A percentile compares a stretch with the other conserved stretches of the same genome.
Conservation (phyloP, 1,284 basidiomycete genomes). For the Ustilago curta region DNA sequence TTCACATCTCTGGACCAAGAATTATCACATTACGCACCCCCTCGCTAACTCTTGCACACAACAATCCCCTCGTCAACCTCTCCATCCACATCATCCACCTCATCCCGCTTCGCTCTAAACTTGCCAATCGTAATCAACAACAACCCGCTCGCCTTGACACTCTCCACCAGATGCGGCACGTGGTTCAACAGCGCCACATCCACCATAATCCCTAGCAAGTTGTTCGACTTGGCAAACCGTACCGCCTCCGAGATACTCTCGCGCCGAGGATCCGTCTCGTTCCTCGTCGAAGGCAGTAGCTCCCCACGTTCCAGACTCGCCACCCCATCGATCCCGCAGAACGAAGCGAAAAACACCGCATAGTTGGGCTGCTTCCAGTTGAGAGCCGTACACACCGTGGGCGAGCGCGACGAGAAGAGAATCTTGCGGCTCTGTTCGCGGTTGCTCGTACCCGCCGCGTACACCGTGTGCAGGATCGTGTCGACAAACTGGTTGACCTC, state of each 20-base stretch:
- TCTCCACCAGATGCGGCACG: conserved; percentile 62
- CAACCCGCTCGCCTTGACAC: conserved; percentile 64
- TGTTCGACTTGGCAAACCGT: conserved; percentile 92
- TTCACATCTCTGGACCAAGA: background rate
- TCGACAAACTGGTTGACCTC: conserved; percentile 67
- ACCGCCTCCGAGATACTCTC: conserved; percentile 88
- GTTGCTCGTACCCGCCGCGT: conserved; percentile 61
- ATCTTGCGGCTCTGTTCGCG: conserved; percentile 62
- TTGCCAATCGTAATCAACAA: conserved; percentile 65
- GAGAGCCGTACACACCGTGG: conserved; percentile 75
- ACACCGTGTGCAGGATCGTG: conserved; percentile 66
- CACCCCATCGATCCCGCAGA: conserved; percentile 78
- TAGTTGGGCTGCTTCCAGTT: conserved; percentile 99
- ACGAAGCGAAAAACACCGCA: conserved; percentile 92
- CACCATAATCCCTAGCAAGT: conserved; percentile 90
- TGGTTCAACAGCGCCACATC: conserved; percentile 76
- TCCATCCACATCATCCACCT: conserved; percentile 49
- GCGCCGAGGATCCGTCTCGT: conserved; percentile 73
- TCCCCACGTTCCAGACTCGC: conserved; percentile 28
- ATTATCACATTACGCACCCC: no score
- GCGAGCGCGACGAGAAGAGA: conserved; percentile 62
- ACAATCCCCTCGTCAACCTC: conserved; percentile 58
- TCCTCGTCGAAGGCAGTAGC: conserved; percentile 69
- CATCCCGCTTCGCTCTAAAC: conserved; percentile 24
- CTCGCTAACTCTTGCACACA: conserved; percentile 55